These are phyloP conservation scores for Xerocomus alliaceus DNA, from an alignment of 1,284 basidiomycete species.

Conservation along the genomic window DNA sequence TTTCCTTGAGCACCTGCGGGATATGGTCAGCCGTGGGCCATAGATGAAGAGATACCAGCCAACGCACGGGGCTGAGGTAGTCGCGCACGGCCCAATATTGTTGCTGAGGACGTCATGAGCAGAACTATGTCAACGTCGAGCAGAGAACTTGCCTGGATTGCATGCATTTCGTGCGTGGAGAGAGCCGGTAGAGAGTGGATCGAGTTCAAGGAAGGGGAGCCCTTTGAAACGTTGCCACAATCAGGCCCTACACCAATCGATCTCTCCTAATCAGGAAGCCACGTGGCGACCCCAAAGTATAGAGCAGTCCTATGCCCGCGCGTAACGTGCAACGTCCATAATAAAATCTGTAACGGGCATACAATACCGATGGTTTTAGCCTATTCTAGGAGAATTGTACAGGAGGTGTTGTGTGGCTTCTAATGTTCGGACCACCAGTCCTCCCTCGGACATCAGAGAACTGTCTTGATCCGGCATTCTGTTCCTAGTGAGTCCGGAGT, in stretches of 20 bases:
- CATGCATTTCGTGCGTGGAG: conserved; percentile 58
- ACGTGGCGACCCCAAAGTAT: too few relatives aligned
- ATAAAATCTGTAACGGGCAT: too few relatives aligned
- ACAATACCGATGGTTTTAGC: too few relatives aligned
- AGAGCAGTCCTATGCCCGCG: too few relatives aligned
- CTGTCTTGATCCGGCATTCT: too few relatives aligned
- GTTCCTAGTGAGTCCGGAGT: too few relatives aligned
- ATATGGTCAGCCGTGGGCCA: conserved; percentile 42
- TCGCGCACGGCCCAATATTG: conserved; percentile 97
- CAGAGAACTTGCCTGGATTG: conserved; percentile 62
- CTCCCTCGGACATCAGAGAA: too few relatives aligned
- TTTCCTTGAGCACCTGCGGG: conserved; percentile 89
- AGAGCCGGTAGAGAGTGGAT: conserved; percentile 13
- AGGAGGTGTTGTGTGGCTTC: too few relatives aligned
- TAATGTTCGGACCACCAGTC: too few relatives aligned
- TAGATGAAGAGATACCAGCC: conserved; percentile 28
- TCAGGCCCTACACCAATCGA: conserved; percentile 44
- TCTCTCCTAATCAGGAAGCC: conserved; percentile 41
- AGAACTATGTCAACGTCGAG: background rate
- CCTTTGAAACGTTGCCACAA: conserved; percentile 33
- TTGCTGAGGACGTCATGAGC: conserved; percentile 52
- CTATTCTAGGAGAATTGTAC: too few relatives aligned
- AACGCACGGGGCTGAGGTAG: conserved; percentile 89
- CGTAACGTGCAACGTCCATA: too few relatives aligned
- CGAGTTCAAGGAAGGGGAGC: conserved; percentile 25